Evolutionary conservation across 148 eudicot genomes (phyloP).

Genomic region (Rheum nobile): DNA sequence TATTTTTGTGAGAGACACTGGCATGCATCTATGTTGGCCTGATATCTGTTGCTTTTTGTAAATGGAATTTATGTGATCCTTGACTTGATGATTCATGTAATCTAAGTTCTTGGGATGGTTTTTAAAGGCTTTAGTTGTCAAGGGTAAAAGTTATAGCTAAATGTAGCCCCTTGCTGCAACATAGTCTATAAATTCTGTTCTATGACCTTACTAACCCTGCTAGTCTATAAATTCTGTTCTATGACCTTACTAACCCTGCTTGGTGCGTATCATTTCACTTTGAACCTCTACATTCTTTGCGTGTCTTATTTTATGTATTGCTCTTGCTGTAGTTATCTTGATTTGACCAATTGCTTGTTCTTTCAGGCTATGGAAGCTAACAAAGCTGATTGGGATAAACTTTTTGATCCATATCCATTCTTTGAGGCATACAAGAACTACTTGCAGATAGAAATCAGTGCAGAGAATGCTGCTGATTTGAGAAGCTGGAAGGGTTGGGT

Average conservation of each 20-base stretch:
- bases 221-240: not conserved
- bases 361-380: slow-evolving; percentile 4
- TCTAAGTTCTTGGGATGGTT: not conserved
- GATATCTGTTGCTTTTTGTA: not conserved
- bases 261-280: not conserved
- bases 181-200: not conserved
- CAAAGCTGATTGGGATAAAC: slow-evolving; percentile 1
- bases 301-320: not conserved
- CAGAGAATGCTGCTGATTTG: slow-evolving; percentile 6
- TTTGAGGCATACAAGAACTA: slow-evolving; percentile 10
- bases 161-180: not conserved
- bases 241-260: not conserved
- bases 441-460: slow-evolving; percentile 5
- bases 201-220: not conserved
- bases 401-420: slow-evolving; percentile 6
- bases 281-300: not conserved
- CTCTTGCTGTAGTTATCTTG: not conserved
- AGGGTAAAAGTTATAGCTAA: not conserved
- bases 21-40: not conserved
- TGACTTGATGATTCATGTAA: not conserved
- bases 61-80: not conserved
- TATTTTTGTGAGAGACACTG: slow-evolving; percentile 5
- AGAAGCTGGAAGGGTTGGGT: slow-evolving; percentile 11
- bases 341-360: not conserved
- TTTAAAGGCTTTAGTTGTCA: not conserved